Evolutionary conservation across 805 yeast species (phyloP), one percentile per base, ranked within the genome.

Genomic region (Metschnikowia colocasiae): DNA sequence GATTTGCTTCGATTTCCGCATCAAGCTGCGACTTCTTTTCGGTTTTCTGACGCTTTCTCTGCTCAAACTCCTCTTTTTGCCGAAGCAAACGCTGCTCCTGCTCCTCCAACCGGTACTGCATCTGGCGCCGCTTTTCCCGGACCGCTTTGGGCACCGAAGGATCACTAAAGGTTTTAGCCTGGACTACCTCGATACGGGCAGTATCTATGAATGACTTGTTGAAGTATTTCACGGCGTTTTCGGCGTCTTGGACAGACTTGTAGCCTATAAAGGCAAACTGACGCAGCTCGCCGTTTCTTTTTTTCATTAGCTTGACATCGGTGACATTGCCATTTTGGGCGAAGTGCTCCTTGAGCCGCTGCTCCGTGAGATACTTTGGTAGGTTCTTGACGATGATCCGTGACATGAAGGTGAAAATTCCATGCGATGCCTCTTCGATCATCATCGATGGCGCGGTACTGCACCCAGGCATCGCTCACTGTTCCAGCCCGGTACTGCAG

Each of bases 191-290:
- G 16, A 94, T 77, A 56, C 78, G 80, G 1, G 95, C 75, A 1
- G 97, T 90, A 59, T 88, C 94, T 48, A 94, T 81, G 63, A 81
- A 94, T 1, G 95, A 79, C 6, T 78, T 75, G 67, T 94, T 74
- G 65, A 85, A 91, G 64, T 78, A 89, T 40, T 69, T 74, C 6
- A 83, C 92, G 0, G 97, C 96, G 38, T 73, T 77, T 42, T 75
- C 79, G 1, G 99, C 98, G 58, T 87, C 96, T 10, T 68, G 75
- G 16, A 68, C 73, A n/a, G 81, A 73, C 58, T 81, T 83, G 65
- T 79, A 94, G 1, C 99, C 99, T 43, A 94, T 73, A 59, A 94
- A 94, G 6, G 96, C 98, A 73, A 94, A 94, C 57, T 95, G 75
- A 66, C 99, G 80, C 8, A 96, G 86, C 59, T 84, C 85, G 22